Evolutionary conservation across 768 basidiomycete species (phyloP), one percentile per base, ranked within the genome.

Genomic region (Floccularia luteovirens): DNA sequence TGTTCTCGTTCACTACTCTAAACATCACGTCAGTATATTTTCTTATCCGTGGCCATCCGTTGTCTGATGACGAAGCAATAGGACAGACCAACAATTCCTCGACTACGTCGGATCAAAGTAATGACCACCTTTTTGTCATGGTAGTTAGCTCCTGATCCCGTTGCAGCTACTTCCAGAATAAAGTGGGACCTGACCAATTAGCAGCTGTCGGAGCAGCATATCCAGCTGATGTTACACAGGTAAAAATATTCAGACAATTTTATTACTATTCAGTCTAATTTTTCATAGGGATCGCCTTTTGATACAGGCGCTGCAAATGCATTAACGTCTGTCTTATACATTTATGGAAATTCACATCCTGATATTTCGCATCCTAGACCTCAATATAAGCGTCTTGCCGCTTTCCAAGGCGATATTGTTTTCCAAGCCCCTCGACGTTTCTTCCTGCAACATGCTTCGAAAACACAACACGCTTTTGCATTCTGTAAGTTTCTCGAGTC

Each of bases 301-400:
- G 34, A 50, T 30, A 55, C 50, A 19, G 54, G 55, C 33, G 47
- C 42, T 5, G 47, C 45, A 5, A 53, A 57, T 39, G 52, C 49
- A 4, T 8, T 49, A 16, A 53, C 52, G 54, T 53, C 13, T n/a
- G 53, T 49, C 8, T 25, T 4, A 24, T 22, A 13, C 10, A 21
- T 24, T 30, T 16, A 12, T 16, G 23, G 1, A 5, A 16, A 5
- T 6, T n/a, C n/a, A n/a, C 16, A 30, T 13, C 7, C 25, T 39
- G 19, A 39, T 23, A 8, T 13, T 43, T 22, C n/a, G 25, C 27
- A 22, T 17, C 17, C 24, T 17, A 64, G 64, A 2, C 64, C 66
- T 3, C 38, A 68, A 45, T 68, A 52, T 48, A 69, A 68, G 43
- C 60, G 70, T 2, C 45, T 68, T 7, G 54, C 66, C 1, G 62